These are phyloP conservation scores for Ogataea pini DNA, from an alignment of 805 yeast genomes.

Conservation along the genomic window DNA sequence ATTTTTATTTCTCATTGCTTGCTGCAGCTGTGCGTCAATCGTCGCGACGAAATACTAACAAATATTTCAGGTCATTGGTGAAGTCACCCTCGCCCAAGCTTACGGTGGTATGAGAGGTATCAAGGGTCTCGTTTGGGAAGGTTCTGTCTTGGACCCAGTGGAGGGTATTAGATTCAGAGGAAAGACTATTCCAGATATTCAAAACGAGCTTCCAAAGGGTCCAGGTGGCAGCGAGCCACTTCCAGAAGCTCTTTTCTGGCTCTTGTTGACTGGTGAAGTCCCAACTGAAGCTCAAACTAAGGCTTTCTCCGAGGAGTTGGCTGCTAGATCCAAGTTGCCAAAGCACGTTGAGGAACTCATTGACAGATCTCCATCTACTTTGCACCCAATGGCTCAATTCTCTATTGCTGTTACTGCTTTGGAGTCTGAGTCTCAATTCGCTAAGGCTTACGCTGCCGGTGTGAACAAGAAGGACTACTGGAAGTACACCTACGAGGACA, in stretches of 20 bases:
- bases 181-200: constrained; percentile 77
- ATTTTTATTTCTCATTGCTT: too few species aligned
- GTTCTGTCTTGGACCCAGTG: constrained; percentile 78
- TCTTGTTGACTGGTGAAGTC: constrained; percentile 77
- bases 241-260: constrained; percentile 85
- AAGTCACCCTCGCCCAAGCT: constrained; percentile 74
- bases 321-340: constrained; percentile 76
- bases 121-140: constrained; percentile 86
- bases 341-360: constrained; percentile 72
- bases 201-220: constrained; percentile 71
- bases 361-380: constrained; percentile 70
- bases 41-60: constrained; percentile 8
- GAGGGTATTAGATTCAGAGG: constrained; percentile 90
- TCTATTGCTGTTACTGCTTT: constrained; percentile 80
- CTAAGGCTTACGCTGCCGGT: constrained; percentile 84
- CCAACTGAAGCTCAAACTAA: constrained; percentile 72
- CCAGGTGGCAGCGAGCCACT: constrained; percentile 63
- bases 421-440: constrained; percentile 79
- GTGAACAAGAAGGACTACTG: constrained; percentile 82
- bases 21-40: constrained; percentile 1
- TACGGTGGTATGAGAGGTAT: constrained; percentile 93
- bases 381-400: constrained; percentile 91
- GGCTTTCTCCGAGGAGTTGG: constrained; percentile 73
- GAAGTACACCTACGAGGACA: constrained; percentile 81
- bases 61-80: constrained; percentile 53